A percentile compares a stretch with the other conserved stretches of the same genome.
Conservation (phyloP, 768 basidiomycete genomes). For the Mycena haematopus region DNA sequence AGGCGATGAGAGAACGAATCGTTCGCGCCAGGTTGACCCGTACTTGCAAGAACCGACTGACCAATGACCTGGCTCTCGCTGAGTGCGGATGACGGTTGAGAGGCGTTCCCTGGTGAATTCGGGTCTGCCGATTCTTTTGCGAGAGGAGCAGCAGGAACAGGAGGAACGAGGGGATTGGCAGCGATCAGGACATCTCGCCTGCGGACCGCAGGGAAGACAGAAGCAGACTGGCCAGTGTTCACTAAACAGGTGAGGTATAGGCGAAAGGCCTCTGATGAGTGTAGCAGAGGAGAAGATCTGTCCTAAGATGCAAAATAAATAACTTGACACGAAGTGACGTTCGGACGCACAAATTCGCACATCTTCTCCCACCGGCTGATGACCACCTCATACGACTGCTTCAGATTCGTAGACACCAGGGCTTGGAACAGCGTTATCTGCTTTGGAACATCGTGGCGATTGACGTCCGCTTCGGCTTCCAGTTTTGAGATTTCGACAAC, state of each 20-base stretch:
- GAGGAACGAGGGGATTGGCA: conserved; percentile 34
- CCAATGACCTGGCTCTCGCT: conserved; percentile 45
- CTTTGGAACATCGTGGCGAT: conserved; percentile 70
- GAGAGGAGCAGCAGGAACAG: conserved; percentile 29
- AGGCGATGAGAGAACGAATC: conserved; percentile 35
- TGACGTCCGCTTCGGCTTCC: conserved; percentile 79
- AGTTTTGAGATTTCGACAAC: conserved; percentile 75
- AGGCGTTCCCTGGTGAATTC: background rate
- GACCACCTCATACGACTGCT: conserved; percentile 73
- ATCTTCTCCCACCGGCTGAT: conserved; percentile 84
- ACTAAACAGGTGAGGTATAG: conserved; percentile 75
- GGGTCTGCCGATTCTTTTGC: background rate
- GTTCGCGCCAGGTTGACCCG: conserved; percentile 39
- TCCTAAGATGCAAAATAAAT: conserved; percentile 50
- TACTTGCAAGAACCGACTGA: conserved; percentile 48
- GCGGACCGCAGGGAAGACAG: conserved; percentile 70
- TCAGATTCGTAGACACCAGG: conserved; percentile 66
- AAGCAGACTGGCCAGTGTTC: conserved; percentile 59
- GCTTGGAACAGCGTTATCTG: conserved; percentile 77
- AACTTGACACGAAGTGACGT: conserved; percentile 1
- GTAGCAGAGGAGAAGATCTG: conserved; percentile 69
- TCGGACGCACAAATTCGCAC: conserved; percentile 76
- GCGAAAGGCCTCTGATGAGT: conserved; percentile 75
- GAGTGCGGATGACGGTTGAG: conserved; percentile 23
- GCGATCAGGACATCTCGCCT: conserved; percentile 70